These are phyloP conservation scores for Sonneratia caseolaris DNA, from an alignment of 345 rosid genomes.

Conservation along the genomic window DNA sequence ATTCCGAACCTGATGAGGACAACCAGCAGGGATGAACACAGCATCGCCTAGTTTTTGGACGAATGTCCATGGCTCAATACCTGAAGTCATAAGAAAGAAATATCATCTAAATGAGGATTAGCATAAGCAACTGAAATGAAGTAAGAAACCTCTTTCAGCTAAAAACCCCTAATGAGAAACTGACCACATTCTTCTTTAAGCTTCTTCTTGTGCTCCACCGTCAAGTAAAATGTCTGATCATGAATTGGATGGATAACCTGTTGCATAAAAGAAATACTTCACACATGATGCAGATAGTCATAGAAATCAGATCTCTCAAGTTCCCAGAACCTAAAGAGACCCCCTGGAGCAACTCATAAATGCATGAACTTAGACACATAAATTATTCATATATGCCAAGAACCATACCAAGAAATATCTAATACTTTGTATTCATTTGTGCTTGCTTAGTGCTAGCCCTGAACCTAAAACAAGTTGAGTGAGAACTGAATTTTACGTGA, in stretches of 20 bases:
- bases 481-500: not conserved
- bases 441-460: not conserved
- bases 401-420: not conserved
- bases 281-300: not conserved
- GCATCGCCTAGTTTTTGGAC: constrained; percentile 48
- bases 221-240: constrained; percentile 40
- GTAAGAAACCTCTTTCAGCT: not conserved
- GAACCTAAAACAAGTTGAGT: not conserved
- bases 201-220: constrained; percentile 32
- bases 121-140: not conserved
- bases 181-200: constrained; percentile 44
- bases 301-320: not conserved
- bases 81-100: constrained; percentile 6
- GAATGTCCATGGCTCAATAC: constrained; percentile 52
- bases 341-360: not conserved
- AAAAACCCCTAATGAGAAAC: not conserved
- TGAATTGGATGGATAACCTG: constrained; percentile 41
- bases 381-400: not conserved
- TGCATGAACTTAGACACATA: not conserved
- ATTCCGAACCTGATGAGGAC: constrained; percentile 52
- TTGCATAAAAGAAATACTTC: not conserved
- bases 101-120: not conserved
- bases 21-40: constrained; percentile 50
- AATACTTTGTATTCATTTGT: not conserved
- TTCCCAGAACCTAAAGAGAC: not conserved